Percentiles rank a stretch among this genome's conserved stretches.
phyloP scores from a whole-genome alignment of 2,329 filamentous ascomycete species.

The Penicillium sumatraense region DNA sequence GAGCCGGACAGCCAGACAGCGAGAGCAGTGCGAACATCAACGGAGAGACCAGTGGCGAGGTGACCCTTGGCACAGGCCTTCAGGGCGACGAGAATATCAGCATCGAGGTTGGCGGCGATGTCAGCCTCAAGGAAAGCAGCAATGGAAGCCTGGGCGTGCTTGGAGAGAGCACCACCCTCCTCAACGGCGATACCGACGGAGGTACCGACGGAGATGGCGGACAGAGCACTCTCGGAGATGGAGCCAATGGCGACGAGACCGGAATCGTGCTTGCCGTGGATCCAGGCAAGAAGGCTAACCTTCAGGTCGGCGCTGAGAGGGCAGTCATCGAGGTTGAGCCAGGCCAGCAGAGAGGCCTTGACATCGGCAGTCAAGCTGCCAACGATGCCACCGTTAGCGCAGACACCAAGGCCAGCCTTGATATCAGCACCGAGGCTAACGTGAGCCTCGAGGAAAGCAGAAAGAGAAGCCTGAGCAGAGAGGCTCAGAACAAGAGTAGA shows the following conservation, averaged over 20 bases:
- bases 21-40: conserved; percentile 36
- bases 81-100: conserved; percentile 34
- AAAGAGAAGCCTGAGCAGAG: conserved; percentile 33
- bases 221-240: conserved; percentile 33
- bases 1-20: conserved; percentile 38
- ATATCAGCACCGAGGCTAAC: conserved; percentile 33
- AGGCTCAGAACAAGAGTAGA: conserved; percentile 37
- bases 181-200: conserved; percentile 36
- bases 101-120: conserved; percentile 31
- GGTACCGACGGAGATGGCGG: conserved; percentile 38
- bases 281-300: conserved; percentile 37
- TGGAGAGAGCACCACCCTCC: conserved; percentile 33
- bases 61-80: conserved; percentile 34
- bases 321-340: conserved; percentile 33
- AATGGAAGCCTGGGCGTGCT: conserved; percentile 35
- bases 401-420: conserved; percentile 38
- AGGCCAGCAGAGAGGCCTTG: conserved; percentile 36
- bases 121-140: conserved; percentile 39
- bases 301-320: conserved; percentile 34
- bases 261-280: conserved; percentile 32
- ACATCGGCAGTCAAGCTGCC: conserved; percentile 36
- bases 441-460: conserved; percentile 32
- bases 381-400: conserved; percentile 39
- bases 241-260: conserved; percentile 35
- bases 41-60: conserved; percentile 31